phyloP scores from a whole-genome alignment of 2,329 filamentous ascomycete genomes.

The Penicillium sp. region DNA sequence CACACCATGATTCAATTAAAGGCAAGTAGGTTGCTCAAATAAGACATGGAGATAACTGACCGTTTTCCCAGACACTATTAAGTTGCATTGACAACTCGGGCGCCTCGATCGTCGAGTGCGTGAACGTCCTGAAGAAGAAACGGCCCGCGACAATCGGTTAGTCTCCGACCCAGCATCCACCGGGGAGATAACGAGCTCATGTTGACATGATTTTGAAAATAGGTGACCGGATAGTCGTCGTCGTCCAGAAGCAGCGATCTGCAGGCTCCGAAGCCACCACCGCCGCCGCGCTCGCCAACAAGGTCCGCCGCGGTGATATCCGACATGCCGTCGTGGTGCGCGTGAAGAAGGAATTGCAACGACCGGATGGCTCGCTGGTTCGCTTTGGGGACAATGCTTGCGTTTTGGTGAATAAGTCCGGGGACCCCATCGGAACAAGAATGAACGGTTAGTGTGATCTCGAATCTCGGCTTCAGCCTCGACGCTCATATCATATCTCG shows the following conservation, averaged over 20 bases:
- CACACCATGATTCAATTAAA: constrained; percentile 88
- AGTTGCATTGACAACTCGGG: constrained; percentile 99
- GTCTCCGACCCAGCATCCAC: constrained; percentile 24
- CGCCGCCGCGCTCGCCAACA: constrained; percentile 77
- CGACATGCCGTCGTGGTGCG: constrained; percentile 94
- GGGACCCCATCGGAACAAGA: constrained; percentile 90
- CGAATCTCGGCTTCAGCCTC: not conserved
- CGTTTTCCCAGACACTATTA: constrained; percentile 73
- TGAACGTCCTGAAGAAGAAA: constrained; percentile 89
- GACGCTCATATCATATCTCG: not conserved
- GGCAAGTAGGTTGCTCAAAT: constrained; percentile 41
- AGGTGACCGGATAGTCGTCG: constrained; percentile 97
- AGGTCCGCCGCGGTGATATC: constrained; percentile 95
- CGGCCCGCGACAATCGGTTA: constrained; percentile 80
- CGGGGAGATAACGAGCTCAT: not conserved
- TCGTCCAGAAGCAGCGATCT: constrained; percentile 92
- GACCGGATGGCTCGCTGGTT: constrained; percentile 85
- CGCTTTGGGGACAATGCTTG: constrained; percentile 98
- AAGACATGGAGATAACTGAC: not conserved
- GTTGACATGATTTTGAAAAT: constrained; percentile 9
- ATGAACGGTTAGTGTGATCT: constrained; percentile 67
- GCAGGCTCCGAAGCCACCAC: constrained; percentile 71
- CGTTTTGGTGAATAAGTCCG: constrained; percentile 93
- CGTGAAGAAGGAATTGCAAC: constrained; percentile 81
- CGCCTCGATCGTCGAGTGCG: constrained; percentile 95